phyloP scores from a whole-genome alignment of 345 rosid genomes.

The Lumnitzera littorea region DNA sequence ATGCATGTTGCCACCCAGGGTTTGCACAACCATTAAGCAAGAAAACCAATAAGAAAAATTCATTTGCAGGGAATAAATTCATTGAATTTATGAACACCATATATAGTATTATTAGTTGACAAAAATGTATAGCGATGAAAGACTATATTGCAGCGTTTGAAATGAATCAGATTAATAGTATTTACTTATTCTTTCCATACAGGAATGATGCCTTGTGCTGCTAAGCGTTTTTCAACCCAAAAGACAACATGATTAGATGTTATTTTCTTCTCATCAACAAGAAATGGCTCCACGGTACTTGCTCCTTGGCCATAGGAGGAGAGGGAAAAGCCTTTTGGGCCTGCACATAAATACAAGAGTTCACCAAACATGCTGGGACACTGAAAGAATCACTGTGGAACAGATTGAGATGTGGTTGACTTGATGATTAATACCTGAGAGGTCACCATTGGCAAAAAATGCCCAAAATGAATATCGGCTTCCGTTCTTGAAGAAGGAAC shows the following conservation, averaged over 20 bases:
- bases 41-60: no score
- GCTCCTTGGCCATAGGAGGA: constrained; percentile 66
- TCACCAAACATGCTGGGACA: no score
- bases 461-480: constrained; percentile 78
- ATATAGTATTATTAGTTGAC: no score
- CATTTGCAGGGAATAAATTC: no score
- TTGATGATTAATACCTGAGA: constrained; percentile 35
- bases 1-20: no score
- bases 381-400: not conserved
- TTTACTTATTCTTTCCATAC: constrained; percentile 53
- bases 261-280: constrained; percentile 77
- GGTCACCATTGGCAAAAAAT: constrained; percentile 67
- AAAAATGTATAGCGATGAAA: not conserved
- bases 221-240: constrained; percentile 94
- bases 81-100: no score
- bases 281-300: constrained; percentile 95
- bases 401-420: not conserved
- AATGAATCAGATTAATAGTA: constrained; percentile 10
- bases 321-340: constrained; percentile 76
- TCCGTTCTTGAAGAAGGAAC: constrained; percentile 58
- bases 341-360: constrained; percentile 19
- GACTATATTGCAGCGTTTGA: constrained; percentile 1
- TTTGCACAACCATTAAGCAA: no score
- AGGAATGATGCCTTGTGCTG: constrained; percentile 89
- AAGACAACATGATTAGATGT: constrained; percentile 71